Conservation (phyloP, 306 rosid species). For the Medicago ruthenica region DNA sequence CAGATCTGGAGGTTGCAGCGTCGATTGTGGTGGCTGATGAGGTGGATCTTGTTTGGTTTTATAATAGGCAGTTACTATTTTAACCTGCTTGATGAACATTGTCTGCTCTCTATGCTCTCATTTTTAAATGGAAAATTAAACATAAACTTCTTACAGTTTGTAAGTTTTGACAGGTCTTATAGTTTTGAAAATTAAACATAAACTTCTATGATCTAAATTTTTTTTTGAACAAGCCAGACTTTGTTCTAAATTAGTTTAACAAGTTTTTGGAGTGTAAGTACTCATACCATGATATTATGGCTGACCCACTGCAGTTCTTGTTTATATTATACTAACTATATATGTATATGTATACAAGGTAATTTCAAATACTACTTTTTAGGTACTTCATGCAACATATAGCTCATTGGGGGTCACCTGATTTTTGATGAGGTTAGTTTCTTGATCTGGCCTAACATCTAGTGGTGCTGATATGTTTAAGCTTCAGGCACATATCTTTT, state of each 20-base stretch:
- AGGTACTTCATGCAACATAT: background rate
- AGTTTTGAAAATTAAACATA: too few relatives aligned
- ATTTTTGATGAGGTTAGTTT: slow-evolving; percentile 1
- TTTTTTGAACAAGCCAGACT: background rate
- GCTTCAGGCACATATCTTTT: too few relatives aligned
- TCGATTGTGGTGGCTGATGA: background rate
- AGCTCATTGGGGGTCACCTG: background rate
- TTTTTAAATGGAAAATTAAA: too few relatives aligned
- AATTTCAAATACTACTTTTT: background rate
- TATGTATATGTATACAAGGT: background rate
- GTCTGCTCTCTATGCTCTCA: background rate
- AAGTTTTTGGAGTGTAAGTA: too few relatives aligned
- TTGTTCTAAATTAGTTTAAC: too few relatives aligned
- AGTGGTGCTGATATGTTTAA: background rate
- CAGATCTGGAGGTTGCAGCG: background rate
- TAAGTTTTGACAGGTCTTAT: too few relatives aligned
- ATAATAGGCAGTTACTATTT: too few relatives aligned
- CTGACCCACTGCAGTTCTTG: background rate
- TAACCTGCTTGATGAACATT: background rate
- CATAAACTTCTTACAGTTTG: too few relatives aligned
- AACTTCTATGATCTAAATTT: too few relatives aligned
- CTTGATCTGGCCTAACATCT: background rate
- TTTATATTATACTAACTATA: background rate
- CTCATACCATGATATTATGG: background rate
- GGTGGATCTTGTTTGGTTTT: too few relatives aligned